These are phyloP conservation scores for Penicillium sp. DNA, from an alignment of 2,329 filamentous ascomycete genomes.

Conservation along the genomic window DNA sequence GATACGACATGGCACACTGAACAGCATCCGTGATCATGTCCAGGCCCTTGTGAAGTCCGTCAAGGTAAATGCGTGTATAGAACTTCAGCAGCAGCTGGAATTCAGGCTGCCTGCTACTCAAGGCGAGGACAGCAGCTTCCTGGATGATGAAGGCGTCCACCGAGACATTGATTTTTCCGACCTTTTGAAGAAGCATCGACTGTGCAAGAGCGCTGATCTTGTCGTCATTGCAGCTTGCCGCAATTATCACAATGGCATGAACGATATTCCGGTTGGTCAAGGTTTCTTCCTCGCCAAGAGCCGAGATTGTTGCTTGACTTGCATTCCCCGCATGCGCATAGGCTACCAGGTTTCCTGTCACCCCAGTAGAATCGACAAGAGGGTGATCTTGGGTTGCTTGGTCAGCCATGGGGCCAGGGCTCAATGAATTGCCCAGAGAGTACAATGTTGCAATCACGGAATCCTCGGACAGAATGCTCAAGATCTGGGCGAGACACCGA, in stretches of 20 bases:
- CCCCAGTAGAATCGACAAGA: slow-evolving; percentile 43
- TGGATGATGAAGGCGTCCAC: slow-evolving; percentile 86
- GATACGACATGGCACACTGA: slow-evolving; percentile 74
- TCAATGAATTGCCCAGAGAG: slow-evolving; percentile 92
- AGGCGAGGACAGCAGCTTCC: slow-evolving; percentile 75
- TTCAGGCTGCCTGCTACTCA: slow-evolving; percentile 76
- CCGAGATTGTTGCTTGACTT: slow-evolving; percentile 68
- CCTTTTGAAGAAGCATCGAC: slow-evolving; percentile 95
- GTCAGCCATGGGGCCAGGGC: slow-evolving; percentile 63
- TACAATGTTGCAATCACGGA: slow-evolving; percentile 94
- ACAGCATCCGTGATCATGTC: slow-evolving; percentile 71
- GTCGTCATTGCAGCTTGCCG: slow-evolving; percentile 75
- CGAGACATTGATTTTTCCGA: slow-evolving; percentile 76
- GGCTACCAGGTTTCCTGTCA: slow-evolving; percentile 51
- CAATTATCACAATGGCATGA: slow-evolving; percentile 91
- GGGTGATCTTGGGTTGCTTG: slow-evolving; percentile 41
- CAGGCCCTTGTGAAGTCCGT: slow-evolving; percentile 71
- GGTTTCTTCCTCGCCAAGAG: slow-evolving; percentile 76
- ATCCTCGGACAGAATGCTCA: slow-evolving; percentile 84
- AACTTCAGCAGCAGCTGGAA: slow-evolving; percentile 84
- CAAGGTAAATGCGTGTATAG: slow-evolving; percentile 73
- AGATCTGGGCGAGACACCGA: slow-evolving; percentile 77
- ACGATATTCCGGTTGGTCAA: slow-evolving; percentile 84
- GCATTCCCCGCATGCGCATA: slow-evolving; percentile 36
- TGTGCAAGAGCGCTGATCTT: slow-evolving; percentile 93